A percentile compares a stretch with the other conserved stretches of the same genome.
Conservation (phyloP, 2,329 filamentous ascomycete species). For the Dactylellina parvicollis region DNA sequence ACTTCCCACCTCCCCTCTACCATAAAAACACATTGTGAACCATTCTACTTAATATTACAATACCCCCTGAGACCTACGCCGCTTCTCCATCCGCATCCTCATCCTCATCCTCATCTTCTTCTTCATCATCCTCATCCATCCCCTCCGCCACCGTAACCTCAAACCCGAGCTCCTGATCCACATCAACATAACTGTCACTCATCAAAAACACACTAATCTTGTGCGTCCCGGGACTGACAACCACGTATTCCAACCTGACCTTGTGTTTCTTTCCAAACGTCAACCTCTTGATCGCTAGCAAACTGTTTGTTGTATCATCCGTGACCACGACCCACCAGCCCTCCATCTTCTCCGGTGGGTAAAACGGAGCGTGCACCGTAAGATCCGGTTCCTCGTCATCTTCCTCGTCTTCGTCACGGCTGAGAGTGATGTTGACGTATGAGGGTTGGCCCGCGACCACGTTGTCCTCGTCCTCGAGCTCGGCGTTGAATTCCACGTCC, state of each 20-base stretch:
- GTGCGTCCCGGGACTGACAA: slow-evolving; percentile 84
- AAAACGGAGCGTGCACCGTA: slow-evolving; percentile 94
- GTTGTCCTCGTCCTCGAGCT: slow-evolving; percentile 81
- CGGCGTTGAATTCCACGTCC: slow-evolving; percentile 89
- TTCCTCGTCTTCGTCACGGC: slow-evolving; percentile 82
- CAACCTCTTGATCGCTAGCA: slow-evolving; percentile 93
- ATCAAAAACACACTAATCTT: slow-evolving; percentile 92
- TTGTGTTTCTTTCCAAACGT: slow-evolving; percentile 82
- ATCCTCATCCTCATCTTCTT: slow-evolving; percentile 76
- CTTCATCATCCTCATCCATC: slow-evolving; percentile 92
- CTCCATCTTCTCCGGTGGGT: slow-evolving; percentile 89
- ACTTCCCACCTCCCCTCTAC: neutral
- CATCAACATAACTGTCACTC: slow-evolving; percentile 95
- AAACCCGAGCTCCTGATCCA: slow-evolving; percentile 94
- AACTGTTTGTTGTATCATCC: slow-evolving; percentile 84
- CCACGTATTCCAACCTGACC: slow-evolving; percentile 84
- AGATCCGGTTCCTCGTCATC: slow-evolving; percentile 78
- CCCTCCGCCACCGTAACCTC: slow-evolving; percentile 85
- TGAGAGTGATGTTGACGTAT: slow-evolving; percentile 83
- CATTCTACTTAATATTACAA: neutral
- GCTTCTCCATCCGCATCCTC: slow-evolving; percentile 46
- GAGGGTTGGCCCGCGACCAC: slow-evolving; percentile 83
- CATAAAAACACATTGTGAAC: neutral
- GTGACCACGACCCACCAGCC: slow-evolving; percentile 99
- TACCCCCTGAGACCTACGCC: too few relatives aligned